Base-by-base conservation (phyloP, 2,329 filamentous ascomycete genomes). In the Bretziella fagacearum region DNA sequence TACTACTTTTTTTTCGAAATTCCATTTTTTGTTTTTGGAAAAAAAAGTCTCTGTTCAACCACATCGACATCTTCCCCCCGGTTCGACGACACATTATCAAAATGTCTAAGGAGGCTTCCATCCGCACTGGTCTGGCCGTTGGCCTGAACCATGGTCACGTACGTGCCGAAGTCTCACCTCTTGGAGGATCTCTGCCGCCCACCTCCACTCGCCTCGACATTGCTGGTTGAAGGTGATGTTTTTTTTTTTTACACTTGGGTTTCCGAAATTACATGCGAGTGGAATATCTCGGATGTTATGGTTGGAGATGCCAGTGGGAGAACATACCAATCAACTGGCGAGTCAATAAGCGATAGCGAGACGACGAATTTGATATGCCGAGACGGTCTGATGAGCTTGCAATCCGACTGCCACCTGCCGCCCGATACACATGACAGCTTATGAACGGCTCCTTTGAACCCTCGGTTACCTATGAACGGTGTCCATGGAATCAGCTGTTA, bases 91-190 rank as follows among this genome's bases (percentile, higher is more conserved):
- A 54, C 50, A 55, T 51, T 53, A 64, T 29, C 45, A 48, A 43
- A 61, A 78, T 77, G 73, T 73, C 72, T 59, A 73, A 72, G 65
- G 73, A 76, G 66, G 63, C 67, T 53, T 65, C 69, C 57, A 67
- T 68, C 60, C 69, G 67, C 59, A 67, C 65, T 65, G 74, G 74
- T 64, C 64, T 79, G 58, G 65, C 69, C 65, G 65, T 73, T 60
- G 75, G 75, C 63, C 62, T 70, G 59, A 78, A 79, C 72, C 71
- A 69, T 58, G 72, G 74, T 64, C 68, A 76, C 69, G 74, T 78
- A 78, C 66, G 71, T 66, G 60, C 62, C 61, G 60, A 62, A 64
- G 70, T 79, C 75, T 79, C 75, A 79, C 74, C 75, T 79, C 75
- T 71, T 79, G 75, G 75, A 79, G 75, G 74, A 79, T 79, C 73